A percentile compares a stretch with the other conserved stretches of the same genome.
phyloP scores from a whole-genome alignment of 2,329 filamentous ascomycete species.

The Penicillium rolfsii region DNA sequence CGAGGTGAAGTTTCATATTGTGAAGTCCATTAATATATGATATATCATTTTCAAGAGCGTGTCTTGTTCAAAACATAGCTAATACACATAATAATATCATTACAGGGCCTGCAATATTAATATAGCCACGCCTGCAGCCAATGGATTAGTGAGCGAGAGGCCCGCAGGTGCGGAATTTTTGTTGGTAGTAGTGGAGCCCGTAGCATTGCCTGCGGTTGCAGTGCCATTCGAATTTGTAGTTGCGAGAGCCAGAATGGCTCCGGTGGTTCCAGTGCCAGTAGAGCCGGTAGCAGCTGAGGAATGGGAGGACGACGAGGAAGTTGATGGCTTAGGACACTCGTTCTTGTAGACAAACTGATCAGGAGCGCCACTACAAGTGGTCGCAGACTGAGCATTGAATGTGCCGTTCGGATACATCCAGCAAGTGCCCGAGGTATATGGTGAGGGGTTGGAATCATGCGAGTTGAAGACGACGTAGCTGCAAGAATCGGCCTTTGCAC shows the following conservation, averaged over 20 bases:
- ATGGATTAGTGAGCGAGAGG: conserved; percentile 22
- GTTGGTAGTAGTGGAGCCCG: conserved; percentile 18
- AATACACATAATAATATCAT: conserved; percentile 12
- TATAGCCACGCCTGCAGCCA: conserved; percentile 24
- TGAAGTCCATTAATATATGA: not conserved
- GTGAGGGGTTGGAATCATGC: conserved; percentile 21
- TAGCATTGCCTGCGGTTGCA: conserved; percentile 11
- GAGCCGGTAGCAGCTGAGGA: conserved; percentile 15
- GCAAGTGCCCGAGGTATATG: conserved; percentile 32
- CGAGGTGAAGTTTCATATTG: conserved; percentile 9
- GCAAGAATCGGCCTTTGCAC: conserved; percentile 33
- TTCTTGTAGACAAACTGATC: conserved; percentile 39
- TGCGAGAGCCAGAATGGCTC: no score
- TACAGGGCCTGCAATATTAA: conserved; percentile 25
- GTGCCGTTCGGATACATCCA: conserved; percentile 38
- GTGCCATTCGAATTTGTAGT: conserved; percentile 15
- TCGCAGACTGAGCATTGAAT: conserved; percentile 26
- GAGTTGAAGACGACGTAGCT: conserved; percentile 35
- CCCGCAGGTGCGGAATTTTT: conserved; percentile 25
- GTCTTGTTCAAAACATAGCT: conserved; percentile 10
- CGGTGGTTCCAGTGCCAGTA: conserved; percentile 17
- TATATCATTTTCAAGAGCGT: conserved; percentile 7
- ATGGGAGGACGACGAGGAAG: conserved; percentile 24
- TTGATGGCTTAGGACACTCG: conserved; percentile 33
- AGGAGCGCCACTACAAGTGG: conserved; percentile 29